A percentile compares a stretch with the other conserved stretches of the same genome.
phyloP scores from a whole-genome alignment of 2,329 filamentous ascomycete species.

The Sclerotinia glacialis region DNA sequence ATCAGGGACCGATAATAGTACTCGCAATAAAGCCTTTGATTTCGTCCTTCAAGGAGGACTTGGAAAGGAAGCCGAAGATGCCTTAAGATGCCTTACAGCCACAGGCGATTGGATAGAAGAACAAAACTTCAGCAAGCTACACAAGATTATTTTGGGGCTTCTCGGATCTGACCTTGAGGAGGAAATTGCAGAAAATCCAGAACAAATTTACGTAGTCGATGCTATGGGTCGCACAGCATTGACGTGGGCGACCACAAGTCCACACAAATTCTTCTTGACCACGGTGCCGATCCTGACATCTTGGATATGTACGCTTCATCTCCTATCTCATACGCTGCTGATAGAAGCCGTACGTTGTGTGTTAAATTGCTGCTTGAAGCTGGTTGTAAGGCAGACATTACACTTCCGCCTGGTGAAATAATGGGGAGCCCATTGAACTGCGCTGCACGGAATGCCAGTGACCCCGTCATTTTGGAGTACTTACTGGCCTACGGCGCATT shows the following conservation, averaged over 20 bases:
- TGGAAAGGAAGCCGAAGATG: slow-evolving; percentile 16
- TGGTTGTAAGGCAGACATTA: slow-evolving; percentile 19
- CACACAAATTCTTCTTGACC: slow-evolving; percentile 9
- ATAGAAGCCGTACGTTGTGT: slow-evolving; percentile 19
- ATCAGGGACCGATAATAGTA: slow-evolving; percentile 14
- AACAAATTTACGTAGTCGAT: slow-evolving; percentile 19
- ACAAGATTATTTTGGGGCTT: slow-evolving; percentile 22
- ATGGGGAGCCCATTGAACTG: slow-evolving; percentile 24
- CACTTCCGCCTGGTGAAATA: slow-evolving; percentile 18
- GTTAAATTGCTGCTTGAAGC: slow-evolving; percentile 25
- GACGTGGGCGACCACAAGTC: slow-evolving; percentile 21
- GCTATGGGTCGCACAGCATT: slow-evolving; percentile 21
- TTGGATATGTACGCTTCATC: slow-evolving; percentile 20
- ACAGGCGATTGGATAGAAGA: slow-evolving; percentile 23
- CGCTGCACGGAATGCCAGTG: slow-evolving; percentile 20
- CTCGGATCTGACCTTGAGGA: slow-evolving; percentile 14
- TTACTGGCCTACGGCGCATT: slow-evolving; percentile 24
- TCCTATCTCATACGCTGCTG: slow-evolving; percentile 21
- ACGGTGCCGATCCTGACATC: slow-evolving; percentile 24
- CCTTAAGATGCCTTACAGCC: slow-evolving; percentile 14
- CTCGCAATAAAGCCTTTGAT: slow-evolving; percentile 24
- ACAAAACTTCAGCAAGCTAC: slow-evolving; percentile 23
- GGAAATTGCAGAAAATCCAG: slow-evolving; percentile 1
- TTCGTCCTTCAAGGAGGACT: slow-evolving; percentile 19
- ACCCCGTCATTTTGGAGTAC: slow-evolving; percentile 22